Evolutionary conservation across 2,329 filamentous ascomycete species (phyloP).

Genomic region (Chaetomiaceae sp.): DNA sequence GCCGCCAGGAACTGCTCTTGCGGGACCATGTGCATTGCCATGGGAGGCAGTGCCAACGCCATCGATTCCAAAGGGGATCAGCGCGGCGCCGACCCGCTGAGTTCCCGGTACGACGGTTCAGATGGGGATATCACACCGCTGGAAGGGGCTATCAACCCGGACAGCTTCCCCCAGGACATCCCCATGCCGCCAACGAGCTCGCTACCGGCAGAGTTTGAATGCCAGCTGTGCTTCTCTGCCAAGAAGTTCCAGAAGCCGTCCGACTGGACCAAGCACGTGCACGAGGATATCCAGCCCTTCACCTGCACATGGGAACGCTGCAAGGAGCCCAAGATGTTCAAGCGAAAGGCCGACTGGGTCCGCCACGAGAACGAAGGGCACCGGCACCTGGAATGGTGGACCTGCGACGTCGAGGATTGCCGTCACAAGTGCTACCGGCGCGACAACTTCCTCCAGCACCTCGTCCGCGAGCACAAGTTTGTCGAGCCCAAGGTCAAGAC

Average conservation of each 20-base stretch:
- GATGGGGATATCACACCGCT: slow-evolving; percentile 63
- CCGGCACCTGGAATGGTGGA: slow-evolving; percentile 87
- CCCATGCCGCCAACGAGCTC: slow-evolving; percentile 72
- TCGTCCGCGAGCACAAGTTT: slow-evolving; percentile 87
- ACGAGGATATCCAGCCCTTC: slow-evolving; percentile 89
- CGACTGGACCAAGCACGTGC: slow-evolving; percentile 95
- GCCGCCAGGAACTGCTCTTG: slow-evolving; percentile 53
- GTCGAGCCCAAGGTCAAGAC: slow-evolving; percentile 75
- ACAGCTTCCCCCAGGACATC: slow-evolving; percentile 75
- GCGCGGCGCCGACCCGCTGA: slow-evolving; percentile 53
- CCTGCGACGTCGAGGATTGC: slow-evolving; percentile 76
- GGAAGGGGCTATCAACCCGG: slow-evolving; percentile 64
- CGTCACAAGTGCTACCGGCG: slow-evolving; percentile 78
- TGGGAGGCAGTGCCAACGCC: slow-evolving; percentile 61
- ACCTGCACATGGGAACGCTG: slow-evolving; percentile 86
- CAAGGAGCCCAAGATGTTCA: slow-evolving; percentile 83
- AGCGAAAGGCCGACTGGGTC: slow-evolving; percentile 93
- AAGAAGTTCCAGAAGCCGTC: slow-evolving; percentile 89
- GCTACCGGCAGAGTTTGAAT: slow-evolving; percentile 85
- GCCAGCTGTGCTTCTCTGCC: slow-evolving; percentile 75
- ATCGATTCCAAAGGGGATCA: slow-evolving; percentile 56
- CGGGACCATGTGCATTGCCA: slow-evolving; percentile 57
- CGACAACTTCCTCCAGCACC: slow-evolving; percentile 89
- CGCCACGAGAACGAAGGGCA: slow-evolving; percentile 90
- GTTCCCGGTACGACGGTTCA: slow-evolving; percentile 50